Evolutionary conservation across 768 basidiomycete genomes (phyloP).

Genomic region (Hypsizygus marmoreus): DNA sequence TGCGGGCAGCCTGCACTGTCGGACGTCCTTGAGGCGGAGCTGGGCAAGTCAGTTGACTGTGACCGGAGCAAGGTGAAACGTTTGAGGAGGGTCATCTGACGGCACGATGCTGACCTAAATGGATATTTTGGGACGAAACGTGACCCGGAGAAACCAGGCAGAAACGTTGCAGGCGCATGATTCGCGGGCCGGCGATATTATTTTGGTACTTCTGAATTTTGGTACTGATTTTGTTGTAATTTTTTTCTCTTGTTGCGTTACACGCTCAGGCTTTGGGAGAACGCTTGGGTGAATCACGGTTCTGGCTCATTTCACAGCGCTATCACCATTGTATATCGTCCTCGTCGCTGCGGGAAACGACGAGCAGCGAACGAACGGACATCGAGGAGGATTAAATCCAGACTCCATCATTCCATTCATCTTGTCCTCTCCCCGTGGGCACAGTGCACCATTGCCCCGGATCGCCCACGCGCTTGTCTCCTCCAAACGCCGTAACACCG

Average conservation of each 20-base stretch:
- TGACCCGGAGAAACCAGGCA: slow-evolving; percentile 10
- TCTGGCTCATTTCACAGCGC: background rate
- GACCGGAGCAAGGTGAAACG: background rate
- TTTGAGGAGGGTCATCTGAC: background rate
- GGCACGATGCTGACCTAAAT: too few relatives aligned
- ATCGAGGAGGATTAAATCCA: background rate
- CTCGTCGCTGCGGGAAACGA: background rate
- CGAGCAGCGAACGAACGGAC: background rate
- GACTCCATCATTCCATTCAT: background rate
- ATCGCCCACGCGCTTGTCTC: slow-evolving; percentile 5
- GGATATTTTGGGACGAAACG: slow-evolving; percentile 6
- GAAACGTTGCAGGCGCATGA: too few relatives aligned
- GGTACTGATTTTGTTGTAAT: too few relatives aligned
- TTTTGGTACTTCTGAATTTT: too few relatives aligned
- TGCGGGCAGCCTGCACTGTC: background rate
- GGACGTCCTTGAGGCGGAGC: background rate
- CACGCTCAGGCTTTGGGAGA: slow-evolving; percentile 4
- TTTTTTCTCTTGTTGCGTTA: too few relatives aligned
- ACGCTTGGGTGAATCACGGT: background rate
- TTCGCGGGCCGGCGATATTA: too few relatives aligned
- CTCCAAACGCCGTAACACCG: slow-evolving; percentile 16
- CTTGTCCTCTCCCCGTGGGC: slow-evolving; percentile 3
- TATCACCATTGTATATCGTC: slow-evolving; percentile 1
- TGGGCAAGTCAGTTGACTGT: background rate
- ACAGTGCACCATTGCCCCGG: slow-evolving; percentile 4